Percentiles rank a stretch among this genome's conserved stretches.
Conservation (phyloP, 495 filamentous ascomycete genomes). For the Penicillium turbatum region DNA sequence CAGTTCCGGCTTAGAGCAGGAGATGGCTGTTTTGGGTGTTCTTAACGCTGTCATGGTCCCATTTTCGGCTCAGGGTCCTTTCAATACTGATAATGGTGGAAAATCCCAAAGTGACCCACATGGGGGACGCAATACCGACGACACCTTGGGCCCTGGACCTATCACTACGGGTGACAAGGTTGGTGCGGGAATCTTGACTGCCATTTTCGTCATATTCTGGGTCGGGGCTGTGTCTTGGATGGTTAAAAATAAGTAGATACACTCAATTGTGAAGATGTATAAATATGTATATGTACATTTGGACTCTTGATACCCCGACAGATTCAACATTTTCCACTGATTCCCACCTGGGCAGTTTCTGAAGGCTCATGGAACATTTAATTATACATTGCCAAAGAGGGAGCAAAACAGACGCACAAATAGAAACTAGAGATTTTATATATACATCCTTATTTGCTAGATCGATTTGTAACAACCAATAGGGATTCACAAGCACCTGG, state of each 20-base stretch:
- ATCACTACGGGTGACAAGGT: conserved; percentile 54
- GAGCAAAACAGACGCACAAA: no score
- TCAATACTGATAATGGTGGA: conserved; percentile 55
- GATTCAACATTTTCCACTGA: no score
- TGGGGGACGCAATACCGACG: conserved; percentile 38
- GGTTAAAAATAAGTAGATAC: conserved; percentile 1
- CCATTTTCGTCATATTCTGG: conserved; percentile 49
- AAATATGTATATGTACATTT: no score
- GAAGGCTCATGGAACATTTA: no score
- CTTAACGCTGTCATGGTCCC: conserved; percentile 47
- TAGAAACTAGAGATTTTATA: no score
- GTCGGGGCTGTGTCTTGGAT: conserved; percentile 40
- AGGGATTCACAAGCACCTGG: no score
- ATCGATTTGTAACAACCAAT: no score
- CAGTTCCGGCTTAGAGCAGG: conserved; percentile 44
- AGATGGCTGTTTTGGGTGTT: conserved; percentile 54
- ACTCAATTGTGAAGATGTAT: no score
- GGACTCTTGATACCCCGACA: no score
- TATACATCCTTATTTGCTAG: no score
- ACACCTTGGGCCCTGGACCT: conserved; percentile 14
- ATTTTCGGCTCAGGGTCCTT: conserved; percentile 38
- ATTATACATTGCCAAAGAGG: no score
- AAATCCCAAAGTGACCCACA: conserved; percentile 54
- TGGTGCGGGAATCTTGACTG: conserved; percentile 59
- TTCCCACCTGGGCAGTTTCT: no score